Evolutionary conservation across 1,284 basidiomycete species (phyloP), one percentile per base, ranked within the genome.

Genomic region (Malassezia equina): DNA sequence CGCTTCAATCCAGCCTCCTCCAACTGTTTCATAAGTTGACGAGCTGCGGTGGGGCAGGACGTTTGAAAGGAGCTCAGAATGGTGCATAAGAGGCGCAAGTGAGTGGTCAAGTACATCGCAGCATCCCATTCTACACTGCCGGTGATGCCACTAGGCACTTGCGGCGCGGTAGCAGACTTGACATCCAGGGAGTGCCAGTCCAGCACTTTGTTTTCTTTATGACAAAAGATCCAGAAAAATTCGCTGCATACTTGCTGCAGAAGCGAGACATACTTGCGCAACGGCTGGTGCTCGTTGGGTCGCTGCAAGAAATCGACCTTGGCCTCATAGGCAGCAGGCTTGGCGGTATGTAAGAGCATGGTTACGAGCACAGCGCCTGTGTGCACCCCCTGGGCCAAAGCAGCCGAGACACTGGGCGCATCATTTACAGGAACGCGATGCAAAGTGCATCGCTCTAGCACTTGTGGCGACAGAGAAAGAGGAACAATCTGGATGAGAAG

Each of bases 141-240:
- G 0, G 94, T 96, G 83, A 96, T 95, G 7, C 93, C 93, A 7
- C 90, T 89, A 0, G 94, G 93, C 3, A 94, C 93, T 32, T 88
- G 82, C 3, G 93, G 94, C 65, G 84, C 86, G 76, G 90, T 88
- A 4, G 91, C 88, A 52, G 82, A 82, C 1, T 78, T 81, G 70
- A 88, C 84, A 66, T 95, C 86, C 0, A 88, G 84, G 64, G 90
- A 84, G 5, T 80, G 77, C 24, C 91, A 77, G 15, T 84, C 79
- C 90, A 90, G 95, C 42, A 93, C 84, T 0, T 83, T 83, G 69
- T 98, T 98, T 66, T 85, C 85, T 2, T 86, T 85, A 73, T 98
- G 94, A 72, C 93, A 96, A 77, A 96, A 96, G 51, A 98, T 86
- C 69, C 93, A 96, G 76, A 96, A 96, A 77, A 94, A 96, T 74